Evolutionary conservation across 495 filamentous ascomycete genomes (phyloP).

Genomic region (Neurospora sp.): DNA sequence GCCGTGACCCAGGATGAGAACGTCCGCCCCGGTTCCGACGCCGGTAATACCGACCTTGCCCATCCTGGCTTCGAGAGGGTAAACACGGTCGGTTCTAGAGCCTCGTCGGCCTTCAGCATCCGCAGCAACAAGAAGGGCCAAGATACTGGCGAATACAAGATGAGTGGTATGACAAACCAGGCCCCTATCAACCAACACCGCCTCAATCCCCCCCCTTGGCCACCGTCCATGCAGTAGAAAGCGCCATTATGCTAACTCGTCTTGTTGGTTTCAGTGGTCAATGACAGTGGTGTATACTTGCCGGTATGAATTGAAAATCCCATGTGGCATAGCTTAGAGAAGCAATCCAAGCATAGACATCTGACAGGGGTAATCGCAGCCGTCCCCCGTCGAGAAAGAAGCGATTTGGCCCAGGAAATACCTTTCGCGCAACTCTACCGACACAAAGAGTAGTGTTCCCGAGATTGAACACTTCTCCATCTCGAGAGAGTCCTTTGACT

Average conservation of each 20-base stretch:
- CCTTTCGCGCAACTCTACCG: conserved; percentile 54
- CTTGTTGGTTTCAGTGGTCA: conserved; percentile 58
- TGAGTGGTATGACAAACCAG: conserved; percentile 54
- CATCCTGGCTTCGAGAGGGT: conserved; percentile 43
- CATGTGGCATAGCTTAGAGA: background rate
- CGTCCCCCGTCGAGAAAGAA: conserved; percentile 81
- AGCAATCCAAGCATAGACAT: conserved; percentile 5
- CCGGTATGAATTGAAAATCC: conserved; percentile 49
- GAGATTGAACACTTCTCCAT: conserved; percentile 94
- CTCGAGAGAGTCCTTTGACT: conserved; percentile 95
- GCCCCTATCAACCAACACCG: background rate
- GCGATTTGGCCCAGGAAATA: conserved; percentile 73
- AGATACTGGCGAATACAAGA: conserved; percentile 67
- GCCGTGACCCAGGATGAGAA: conserved; percentile 43
- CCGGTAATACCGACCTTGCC: conserved; percentile 12
- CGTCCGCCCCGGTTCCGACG: conserved; percentile 34
- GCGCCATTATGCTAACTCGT: background rate
- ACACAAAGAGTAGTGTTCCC: conserved; percentile 57
- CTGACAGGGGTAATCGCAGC: conserved; percentile 38
- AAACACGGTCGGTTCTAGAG: conserved; percentile 44
- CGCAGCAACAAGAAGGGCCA: conserved; percentile 41
- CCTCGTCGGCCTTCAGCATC: conserved; percentile 52
- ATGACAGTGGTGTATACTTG: conserved; percentile 92
- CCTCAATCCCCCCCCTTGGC: background rate
- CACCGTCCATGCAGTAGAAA: background rate